These are phyloP conservation scores for Leccinum boreale DNA, from an alignment of 768 basidiomycete genomes.

Conservation along the genomic window DNA sequence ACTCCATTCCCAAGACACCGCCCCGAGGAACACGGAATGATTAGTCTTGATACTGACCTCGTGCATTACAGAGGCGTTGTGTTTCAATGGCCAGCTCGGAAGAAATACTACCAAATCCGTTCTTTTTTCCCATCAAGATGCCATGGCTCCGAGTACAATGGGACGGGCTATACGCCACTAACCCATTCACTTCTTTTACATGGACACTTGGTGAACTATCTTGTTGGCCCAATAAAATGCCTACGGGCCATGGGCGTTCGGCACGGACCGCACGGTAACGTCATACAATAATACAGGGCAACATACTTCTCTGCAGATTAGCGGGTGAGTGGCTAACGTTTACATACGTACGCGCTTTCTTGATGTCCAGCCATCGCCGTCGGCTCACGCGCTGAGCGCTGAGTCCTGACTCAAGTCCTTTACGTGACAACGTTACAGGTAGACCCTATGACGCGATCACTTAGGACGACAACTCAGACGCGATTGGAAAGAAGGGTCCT, in stretches of 20 bases:
- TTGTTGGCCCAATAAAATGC: not conserved
- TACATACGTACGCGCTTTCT: not conserved
- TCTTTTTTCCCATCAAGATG: not conserved
- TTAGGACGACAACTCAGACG: not conserved
- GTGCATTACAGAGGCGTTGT: not conserved
- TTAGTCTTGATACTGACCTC: not conserved
- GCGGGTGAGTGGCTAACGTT: not conserved
- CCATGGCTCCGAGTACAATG: not conserved
- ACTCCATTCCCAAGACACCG: not conserved
- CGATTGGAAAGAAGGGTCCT: not conserved
- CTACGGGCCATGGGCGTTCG: not conserved
- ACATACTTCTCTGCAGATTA: not conserved
- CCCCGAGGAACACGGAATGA: not conserved
- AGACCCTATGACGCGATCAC: not conserved
- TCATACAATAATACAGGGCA: not conserved
- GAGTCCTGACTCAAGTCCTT: not conserved
- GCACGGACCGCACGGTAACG: not conserved
- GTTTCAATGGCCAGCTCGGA: not conserved
- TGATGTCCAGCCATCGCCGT: not conserved
- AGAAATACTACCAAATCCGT: not conserved
- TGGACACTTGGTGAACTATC: not conserved
- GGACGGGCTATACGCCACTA: not conserved
- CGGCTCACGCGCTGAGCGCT: not conserved
- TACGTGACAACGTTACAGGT: not conserved
- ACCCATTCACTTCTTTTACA: not conserved